A percentile compares a stretch with the other conserved stretches of the same genome.
Conservation (phyloP, 106 monocot species). For the Iris macrosiphon region DNA sequence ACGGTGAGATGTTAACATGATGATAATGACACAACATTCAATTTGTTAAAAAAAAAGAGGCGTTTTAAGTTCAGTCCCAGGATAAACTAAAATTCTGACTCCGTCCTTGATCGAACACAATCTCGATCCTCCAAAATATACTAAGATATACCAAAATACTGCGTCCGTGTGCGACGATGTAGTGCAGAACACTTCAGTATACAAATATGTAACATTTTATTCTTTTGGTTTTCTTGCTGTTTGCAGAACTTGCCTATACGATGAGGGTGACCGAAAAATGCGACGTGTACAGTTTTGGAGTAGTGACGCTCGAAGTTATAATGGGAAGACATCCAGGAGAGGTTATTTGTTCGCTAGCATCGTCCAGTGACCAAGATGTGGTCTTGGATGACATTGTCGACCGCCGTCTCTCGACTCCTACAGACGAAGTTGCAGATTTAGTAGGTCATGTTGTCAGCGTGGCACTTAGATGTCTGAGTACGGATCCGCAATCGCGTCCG, state of each 20-base stretch:
- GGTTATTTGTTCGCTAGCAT: slow-evolving; percentile 5
- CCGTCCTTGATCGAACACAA: too few relatives aligned
- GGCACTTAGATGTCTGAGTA: slow-evolving; percentile 4
- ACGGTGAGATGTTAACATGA: too few relatives aligned
- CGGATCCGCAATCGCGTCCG: slow-evolving; percentile 1
- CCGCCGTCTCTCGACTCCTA: not conserved
- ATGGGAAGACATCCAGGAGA: slow-evolving; percentile 15
- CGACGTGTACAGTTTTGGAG: slow-evolving; percentile 2
- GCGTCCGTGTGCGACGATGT: too few relatives aligned
- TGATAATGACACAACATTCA: too few relatives aligned
- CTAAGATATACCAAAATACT: too few relatives aligned
- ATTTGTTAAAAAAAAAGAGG: too few relatives aligned
- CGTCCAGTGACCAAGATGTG: not conserved
- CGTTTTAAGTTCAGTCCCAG: too few relatives aligned
- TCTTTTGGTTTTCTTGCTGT: too few relatives aligned
- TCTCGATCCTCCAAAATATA: too few relatives aligned
- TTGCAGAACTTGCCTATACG: slow-evolving; percentile 1
- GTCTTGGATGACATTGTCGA: slow-evolving; percentile 8
- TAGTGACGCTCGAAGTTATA: slow-evolving; percentile 8
- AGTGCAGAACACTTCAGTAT: too few relatives aligned
- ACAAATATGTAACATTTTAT: not conserved
- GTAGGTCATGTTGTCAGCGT: not conserved
- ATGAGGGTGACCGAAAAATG: not conserved
- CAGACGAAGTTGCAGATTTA: not conserved
- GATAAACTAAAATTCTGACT: too few relatives aligned